phyloP scores from a whole-genome alignment of 257 asterid species.

The Echites panduratus region DNA sequence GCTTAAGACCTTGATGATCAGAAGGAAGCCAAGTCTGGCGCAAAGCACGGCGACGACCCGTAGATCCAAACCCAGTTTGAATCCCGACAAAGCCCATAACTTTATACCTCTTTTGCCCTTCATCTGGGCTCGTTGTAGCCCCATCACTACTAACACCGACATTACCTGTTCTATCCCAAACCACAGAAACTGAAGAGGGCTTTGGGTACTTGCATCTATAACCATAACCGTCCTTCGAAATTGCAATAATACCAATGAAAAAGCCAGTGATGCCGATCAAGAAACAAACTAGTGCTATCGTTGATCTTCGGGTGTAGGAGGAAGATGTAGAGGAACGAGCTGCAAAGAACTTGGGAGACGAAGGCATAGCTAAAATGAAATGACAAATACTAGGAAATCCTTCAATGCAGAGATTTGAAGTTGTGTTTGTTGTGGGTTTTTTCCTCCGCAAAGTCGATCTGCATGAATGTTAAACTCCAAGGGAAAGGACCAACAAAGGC shows the following conservation, averaged over 20 bases:
- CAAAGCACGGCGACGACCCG: slow-evolving; percentile 68
- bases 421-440: neutral
- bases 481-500: no score
- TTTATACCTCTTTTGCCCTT: slow-evolving; percentile 59
- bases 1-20: slow-evolving; percentile 65
- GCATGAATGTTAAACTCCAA: neutral
- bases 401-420: neutral
- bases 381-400: neutral
- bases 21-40: slow-evolving; percentile 96
- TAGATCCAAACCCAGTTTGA: slow-evolving; percentile 84
- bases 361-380: slow-evolving; percentile 44
- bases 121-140: slow-evolving; percentile 25
- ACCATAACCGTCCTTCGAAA: slow-evolving; percentile 41
- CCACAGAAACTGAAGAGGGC: slow-evolving; percentile 67
- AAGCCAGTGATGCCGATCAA: slow-evolving; percentile 54
- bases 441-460: neutral
- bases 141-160: slow-evolving; percentile 12
- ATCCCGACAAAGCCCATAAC: slow-evolving; percentile 94
- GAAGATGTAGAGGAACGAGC: slow-evolving; percentile 46
- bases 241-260: slow-evolving; percentile 43
- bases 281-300: slow-evolving; percentile 32
- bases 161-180: slow-evolving; percentile 60
- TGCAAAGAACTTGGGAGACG: slow-evolving; percentile 72
- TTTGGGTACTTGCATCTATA: slow-evolving; percentile 36
- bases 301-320: slow-evolving; percentile 41